Evolutionary conservation across 306 rosid genomes (phyloP).

Genomic region (Canavalia gladiata): DNA sequence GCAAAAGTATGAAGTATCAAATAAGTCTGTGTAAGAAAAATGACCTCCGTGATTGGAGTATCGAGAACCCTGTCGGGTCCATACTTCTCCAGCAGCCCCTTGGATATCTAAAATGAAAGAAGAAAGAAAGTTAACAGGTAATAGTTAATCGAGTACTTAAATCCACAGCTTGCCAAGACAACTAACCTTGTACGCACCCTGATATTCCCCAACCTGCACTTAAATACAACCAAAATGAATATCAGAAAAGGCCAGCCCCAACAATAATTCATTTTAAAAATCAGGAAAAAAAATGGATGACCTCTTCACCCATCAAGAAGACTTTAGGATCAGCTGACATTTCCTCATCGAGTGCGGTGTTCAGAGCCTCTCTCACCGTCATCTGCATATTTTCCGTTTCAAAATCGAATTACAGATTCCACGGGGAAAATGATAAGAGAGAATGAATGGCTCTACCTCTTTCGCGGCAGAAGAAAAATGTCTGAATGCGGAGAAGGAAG

Average conservation of each 20-base stretch:
- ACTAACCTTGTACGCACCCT: constrained; percentile 98
- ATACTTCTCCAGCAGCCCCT: constrained; percentile 94
- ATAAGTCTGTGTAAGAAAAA: constrained; percentile 42
- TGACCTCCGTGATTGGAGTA: constrained; percentile 98
- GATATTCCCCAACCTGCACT: constrained; percentile 97
- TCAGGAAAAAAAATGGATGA: constrained; percentile 39
- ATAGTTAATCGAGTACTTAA: constrained; percentile 2
- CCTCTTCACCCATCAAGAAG: constrained; percentile 99
- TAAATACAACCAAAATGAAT: constrained; percentile 38
- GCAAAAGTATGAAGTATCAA: constrained; percentile 17
- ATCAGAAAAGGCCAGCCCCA: constrained; percentile 27
- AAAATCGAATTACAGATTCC: background rate
- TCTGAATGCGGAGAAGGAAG: constrained; percentile 70
- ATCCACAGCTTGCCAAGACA: constrained; percentile 1
- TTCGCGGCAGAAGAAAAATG: constrained; percentile 71
- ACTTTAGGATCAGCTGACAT: constrained; percentile 98
- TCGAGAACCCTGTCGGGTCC: constrained; percentile 99
- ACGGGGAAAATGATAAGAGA: background rate
- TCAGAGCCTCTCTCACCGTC: constrained; percentile 88
- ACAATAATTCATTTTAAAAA: background rate
- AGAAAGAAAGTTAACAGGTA: constrained; percentile 5
- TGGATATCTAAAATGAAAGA: constrained; percentile 69
- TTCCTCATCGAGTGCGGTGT: constrained; percentile 97
- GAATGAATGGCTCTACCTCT: constrained; percentile 59
- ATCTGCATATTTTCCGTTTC: constrained; percentile 59